Evolutionary conservation across 257 asterid species (phyloP).

Genomic region (Lycium barbarum): DNA sequence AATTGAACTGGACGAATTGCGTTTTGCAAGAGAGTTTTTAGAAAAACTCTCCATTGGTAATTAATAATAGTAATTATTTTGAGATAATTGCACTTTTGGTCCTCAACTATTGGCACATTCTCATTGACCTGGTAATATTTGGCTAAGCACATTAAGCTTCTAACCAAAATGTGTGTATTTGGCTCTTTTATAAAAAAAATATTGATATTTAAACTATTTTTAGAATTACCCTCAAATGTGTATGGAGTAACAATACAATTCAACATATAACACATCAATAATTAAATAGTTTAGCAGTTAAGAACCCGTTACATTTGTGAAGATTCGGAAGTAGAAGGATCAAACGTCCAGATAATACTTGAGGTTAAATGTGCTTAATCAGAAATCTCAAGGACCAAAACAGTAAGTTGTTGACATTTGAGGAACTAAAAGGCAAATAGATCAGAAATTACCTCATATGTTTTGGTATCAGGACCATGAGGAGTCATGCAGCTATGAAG

Average conservation of each 20-base stretch:
- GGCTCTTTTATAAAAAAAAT: neutral
- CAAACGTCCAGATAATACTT: neutral
- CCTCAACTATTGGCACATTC: neutral
- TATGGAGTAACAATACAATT: neutral
- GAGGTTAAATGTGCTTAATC: neutral
- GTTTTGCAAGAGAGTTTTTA: neutral
- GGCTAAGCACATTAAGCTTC: neutral
- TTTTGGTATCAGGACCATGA: slow-evolving; percentile 96
- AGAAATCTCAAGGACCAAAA: too few species aligned
- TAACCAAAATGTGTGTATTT: neutral
- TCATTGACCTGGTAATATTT: too few species aligned
- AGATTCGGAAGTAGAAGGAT: neutral
- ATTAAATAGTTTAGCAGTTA: neutral
- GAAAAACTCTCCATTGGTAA: neutral
- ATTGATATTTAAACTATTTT: neutral
- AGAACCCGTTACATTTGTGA: neutral
- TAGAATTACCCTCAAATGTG: neutral
- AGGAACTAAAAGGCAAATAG: neutral
- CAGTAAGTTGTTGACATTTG: neutral
- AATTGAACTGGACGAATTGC: neutral
- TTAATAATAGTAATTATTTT: neutral
- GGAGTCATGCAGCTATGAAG: slow-evolving; percentile 99
- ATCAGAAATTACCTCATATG: slow-evolving; percentile 72
- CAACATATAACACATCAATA: neutral
- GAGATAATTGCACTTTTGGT: neutral